Percentiles rank a stretch among this genome's conserved stretches.
Conservation (phyloP, 2,329 filamentous ascomycete species). For the Arthrobotrys sphaeroides region DNA sequence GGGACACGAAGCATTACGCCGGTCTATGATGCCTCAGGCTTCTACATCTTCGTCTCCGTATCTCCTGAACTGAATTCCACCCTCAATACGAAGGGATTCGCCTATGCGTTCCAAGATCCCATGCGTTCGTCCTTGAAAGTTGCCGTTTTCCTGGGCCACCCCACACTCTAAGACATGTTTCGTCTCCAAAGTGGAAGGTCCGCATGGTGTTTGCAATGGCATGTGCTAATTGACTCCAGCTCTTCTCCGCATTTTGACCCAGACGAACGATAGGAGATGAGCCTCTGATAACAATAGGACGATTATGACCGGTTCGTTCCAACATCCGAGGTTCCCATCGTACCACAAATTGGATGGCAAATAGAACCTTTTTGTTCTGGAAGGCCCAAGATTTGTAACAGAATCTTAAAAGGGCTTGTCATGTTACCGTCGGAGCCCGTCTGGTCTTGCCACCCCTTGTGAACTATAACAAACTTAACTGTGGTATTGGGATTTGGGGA, state of each 20-base stretch:
- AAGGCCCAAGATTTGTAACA: constrained; percentile 23
- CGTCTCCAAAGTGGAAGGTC: constrained; percentile 51
- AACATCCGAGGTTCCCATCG: constrained; percentile 50
- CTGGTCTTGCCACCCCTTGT: constrained; percentile 33
- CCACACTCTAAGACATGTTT: constrained; percentile 51
- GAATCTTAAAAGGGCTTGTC: background rate
- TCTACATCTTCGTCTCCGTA: constrained; percentile 9
- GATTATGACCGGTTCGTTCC: constrained; percentile 42
- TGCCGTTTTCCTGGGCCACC: constrained; percentile 34
- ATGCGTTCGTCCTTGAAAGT: constrained; percentile 40
- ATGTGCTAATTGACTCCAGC: constrained; percentile 43
- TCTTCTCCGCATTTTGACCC: constrained; percentile 51
- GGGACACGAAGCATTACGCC: background rate
- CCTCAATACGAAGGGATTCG: constrained; percentile 32
- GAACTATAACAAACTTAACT: constrained; percentile 24
- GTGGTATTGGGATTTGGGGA: constrained; percentile 32
- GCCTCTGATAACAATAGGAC: constrained; percentile 41
- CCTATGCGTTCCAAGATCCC: background rate
- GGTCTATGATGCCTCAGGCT: background rate
- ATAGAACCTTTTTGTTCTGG: constrained; percentile 43
- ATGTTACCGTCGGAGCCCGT: constrained; percentile 39
- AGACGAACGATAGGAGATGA: constrained; percentile 36
- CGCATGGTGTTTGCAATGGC: constrained; percentile 24
- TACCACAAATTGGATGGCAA: constrained; percentile 28
- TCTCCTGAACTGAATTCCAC: constrained; percentile 4